A percentile compares a stretch with the other conserved stretches of the same genome.
Conservation (phyloP, 2,329 filamentous ascomycete species). For the Aureobasidium leucospermi region DNA sequence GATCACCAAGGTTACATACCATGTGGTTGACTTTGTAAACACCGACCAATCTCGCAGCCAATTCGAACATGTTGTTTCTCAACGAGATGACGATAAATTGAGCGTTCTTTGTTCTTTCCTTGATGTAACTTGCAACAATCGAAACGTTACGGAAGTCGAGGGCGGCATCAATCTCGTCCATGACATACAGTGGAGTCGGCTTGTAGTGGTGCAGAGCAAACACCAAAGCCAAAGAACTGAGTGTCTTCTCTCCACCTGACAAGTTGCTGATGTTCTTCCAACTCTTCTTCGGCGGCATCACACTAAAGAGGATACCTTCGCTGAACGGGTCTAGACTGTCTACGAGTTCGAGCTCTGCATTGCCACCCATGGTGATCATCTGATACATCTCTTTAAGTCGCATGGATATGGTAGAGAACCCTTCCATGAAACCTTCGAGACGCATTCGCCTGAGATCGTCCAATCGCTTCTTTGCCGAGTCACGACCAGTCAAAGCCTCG, state of each 20-base stretch:
- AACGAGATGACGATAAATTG: constrained; percentile 98
- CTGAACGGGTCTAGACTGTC: constrained; percentile 95
- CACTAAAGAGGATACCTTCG: constrained; percentile 92
- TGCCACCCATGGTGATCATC: constrained; percentile 99
- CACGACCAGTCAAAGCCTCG: constrained; percentile 67
- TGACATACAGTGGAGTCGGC: constrained; percentile 94
- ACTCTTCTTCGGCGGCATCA: constrained; percentile 99
- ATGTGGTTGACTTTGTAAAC: constrained; percentile 99
- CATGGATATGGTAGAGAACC: constrained; percentile 87
- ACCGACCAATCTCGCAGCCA: constrained; percentile 87
- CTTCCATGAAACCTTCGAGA: constrained; percentile 96
- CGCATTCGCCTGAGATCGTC: constrained; percentile 86
- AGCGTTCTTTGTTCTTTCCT: constrained; percentile 97
- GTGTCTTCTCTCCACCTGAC: constrained; percentile 92
- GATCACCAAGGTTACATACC: constrained; percentile 36
- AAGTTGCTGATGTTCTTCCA: constrained; percentile 99
- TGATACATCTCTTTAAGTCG: constrained; percentile 99
- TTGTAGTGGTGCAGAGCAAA: constrained; percentile 98
- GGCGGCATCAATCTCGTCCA: constrained; percentile 99
- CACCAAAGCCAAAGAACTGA: constrained; percentile 88
- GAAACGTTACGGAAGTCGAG: constrained; percentile 97
- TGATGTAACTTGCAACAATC: constrained; percentile 98
- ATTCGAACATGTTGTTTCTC: constrained; percentile 99
- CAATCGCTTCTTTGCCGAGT: constrained; percentile 82
- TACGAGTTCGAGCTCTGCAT: constrained; percentile 93